A percentile compares a stretch with the other conserved stretches of the same genome.
Conservation (phyloP, 345 rosid species). For the Hirschfeldia incana region DNA sequence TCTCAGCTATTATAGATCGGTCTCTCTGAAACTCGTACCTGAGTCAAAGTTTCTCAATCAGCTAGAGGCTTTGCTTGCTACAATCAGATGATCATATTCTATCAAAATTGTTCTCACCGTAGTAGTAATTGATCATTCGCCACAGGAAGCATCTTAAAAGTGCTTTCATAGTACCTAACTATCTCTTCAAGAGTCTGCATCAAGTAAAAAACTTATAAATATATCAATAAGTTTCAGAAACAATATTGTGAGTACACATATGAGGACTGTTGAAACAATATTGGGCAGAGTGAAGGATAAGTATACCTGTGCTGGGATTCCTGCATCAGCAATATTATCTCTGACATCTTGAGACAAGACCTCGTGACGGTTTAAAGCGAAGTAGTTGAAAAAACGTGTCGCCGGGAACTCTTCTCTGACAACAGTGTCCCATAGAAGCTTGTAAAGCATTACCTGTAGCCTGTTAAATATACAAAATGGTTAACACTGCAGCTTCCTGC, state of each 20-base stretch:
- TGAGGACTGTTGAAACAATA: neutral
- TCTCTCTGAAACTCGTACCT: slow-evolving; percentile 82
- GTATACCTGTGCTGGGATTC: slow-evolving; percentile 62
- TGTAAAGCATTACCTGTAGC: slow-evolving; percentile 86
- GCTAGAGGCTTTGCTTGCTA: neutral
- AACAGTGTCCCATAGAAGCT: slow-evolving; percentile 70
- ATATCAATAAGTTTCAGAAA: neutral
- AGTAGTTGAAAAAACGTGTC: slow-evolving; percentile 41
- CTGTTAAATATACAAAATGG: slow-evolving; percentile 34
- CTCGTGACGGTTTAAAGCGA: slow-evolving; percentile 52
- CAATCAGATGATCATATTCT: neutral
- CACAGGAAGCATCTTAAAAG: slow-evolving; percentile 51
- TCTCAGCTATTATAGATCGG: slow-evolving; percentile 66
- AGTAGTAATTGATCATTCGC: slow-evolving; percentile 55
- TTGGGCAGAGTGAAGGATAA: neutral
- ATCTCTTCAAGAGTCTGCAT: slow-evolving; percentile 73
- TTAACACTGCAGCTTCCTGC: neutral
- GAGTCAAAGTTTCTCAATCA: slow-evolving; percentile 16
- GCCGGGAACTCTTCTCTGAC: slow-evolving; percentile 54
- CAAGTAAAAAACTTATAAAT: neutral
- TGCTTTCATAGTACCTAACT: slow-evolving; percentile 53
- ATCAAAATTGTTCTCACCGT: slow-evolving; percentile 46
- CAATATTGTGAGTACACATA: neutral
- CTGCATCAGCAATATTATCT: slow-evolving; percentile 50
- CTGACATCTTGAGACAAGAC: slow-evolving; percentile 60